These are phyloP conservation scores for Ochetophila trinervis DNA, from an alignment of 306 rosid genomes.

Conservation along the genomic window DNA sequence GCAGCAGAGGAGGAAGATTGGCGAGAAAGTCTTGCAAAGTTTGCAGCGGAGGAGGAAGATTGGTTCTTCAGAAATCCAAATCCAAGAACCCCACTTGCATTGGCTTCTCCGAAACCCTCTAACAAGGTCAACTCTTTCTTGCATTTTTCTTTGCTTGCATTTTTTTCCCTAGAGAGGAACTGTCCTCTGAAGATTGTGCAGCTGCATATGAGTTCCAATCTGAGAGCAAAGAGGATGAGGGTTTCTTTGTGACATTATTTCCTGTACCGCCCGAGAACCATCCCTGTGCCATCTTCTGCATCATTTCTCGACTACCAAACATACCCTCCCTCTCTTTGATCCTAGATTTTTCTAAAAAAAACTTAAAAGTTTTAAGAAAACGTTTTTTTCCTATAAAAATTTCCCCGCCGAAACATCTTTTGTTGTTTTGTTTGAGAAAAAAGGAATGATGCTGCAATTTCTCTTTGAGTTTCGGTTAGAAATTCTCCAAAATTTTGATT, in stretches of 20 bases:
- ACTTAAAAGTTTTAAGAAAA: background rate
- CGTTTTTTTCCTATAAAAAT: background rate
- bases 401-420: slow-evolving; percentile 14
- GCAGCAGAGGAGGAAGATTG: slow-evolving; percentile 19
- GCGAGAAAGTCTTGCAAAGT: slow-evolving; percentile 74
- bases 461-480: too few relatives aligned
- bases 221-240: slow-evolving; percentile 60
- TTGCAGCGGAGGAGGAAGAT: too few relatives aligned
- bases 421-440: background rate
- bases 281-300: slow-evolving; percentile 86
- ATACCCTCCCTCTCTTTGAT: background rate
- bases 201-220: slow-evolving; percentile 90
- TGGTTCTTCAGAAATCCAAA: slow-evolving; percentile 56
- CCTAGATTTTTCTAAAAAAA: background rate
- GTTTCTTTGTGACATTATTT: slow-evolving; percentile 37
- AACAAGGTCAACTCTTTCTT: slow-evolving; percentile 63
- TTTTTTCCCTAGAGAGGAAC: slow-evolving; percentile 34
- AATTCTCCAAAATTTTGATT: too few relatives aligned
- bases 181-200: slow-evolving; percentile 46
- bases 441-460: background rate
- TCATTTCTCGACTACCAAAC: slow-evolving; percentile 16
- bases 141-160: too few relatives aligned
- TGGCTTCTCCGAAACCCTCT: slow-evolving; percentile 58
- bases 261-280: slow-evolving; percentile 55
- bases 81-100: slow-evolving; percentile 62